Evolutionary conservation across 192 early-diverging fungal genomes (phyloP).

Genomic region (Entomortierella beljakovae): DNA sequence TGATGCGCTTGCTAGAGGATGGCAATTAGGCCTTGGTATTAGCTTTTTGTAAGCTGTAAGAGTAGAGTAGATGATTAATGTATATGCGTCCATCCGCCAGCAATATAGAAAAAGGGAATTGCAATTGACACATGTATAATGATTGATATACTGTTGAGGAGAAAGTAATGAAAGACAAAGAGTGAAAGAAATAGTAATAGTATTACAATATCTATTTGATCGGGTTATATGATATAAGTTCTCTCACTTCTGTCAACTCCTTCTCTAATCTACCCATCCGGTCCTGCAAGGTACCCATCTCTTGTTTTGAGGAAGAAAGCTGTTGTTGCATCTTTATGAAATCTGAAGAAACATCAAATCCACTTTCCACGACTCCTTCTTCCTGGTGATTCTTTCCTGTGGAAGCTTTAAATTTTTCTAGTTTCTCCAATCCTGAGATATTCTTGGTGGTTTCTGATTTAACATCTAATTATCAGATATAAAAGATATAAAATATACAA

Average conservation of each 20-base stretch:
- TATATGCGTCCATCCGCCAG: neutral
- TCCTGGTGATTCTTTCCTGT: conserved; percentile 41
- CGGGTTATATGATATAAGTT: conserved; percentile 41
- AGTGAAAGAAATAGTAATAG: neutral
- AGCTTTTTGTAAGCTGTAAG: conserved; percentile 71
- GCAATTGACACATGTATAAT: conserved; percentile 1
- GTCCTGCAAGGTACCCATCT: conserved; percentile 46
- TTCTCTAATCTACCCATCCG: conserved; percentile 25
- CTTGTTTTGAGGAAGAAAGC: conserved; percentile 22
- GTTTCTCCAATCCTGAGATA: conserved; percentile 17
- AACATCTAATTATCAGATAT: neutral
- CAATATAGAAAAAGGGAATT: conserved; percentile 1
- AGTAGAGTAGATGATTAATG: neutral
- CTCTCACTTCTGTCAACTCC: conserved; percentile 42
- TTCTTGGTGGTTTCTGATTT: neutral
- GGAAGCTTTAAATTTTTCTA: conserved; percentile 31
- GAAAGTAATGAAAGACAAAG: neutral
- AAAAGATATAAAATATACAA: too few species aligned
- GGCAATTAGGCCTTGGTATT: conserved; percentile 90
- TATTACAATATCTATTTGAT: conserved; percentile 13
- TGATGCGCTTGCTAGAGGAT: conserved; percentile 79
- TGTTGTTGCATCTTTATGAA: conserved; percentile 47
- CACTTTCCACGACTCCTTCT: conserved; percentile 44
- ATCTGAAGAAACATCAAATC: conserved; percentile 39
- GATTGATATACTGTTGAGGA: neutral